Base-by-base conservation (phyloP, 495 filamentous ascomycete species). In the Penicillium diatomitis region DNA sequence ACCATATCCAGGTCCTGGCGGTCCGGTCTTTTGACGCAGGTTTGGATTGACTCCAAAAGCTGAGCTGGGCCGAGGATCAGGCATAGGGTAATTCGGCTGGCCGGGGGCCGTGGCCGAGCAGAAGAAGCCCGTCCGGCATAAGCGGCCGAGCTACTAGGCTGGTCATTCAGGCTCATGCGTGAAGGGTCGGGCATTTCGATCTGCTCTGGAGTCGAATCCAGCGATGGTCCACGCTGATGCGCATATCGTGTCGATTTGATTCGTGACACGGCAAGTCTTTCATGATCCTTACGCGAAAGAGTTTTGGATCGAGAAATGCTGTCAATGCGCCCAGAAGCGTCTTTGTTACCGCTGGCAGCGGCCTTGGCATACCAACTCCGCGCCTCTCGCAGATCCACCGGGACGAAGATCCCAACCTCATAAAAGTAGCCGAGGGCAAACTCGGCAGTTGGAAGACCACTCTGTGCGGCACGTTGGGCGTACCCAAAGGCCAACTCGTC, bases 351-450 rank as follows among this genome's bases (percentile, higher is more conserved):
- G 63, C 90, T 88, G 38, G 86, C 83, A 11, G 89, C 85, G 12
- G 92, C 90, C 62, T 88, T 85, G 52, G 86, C 79, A 62, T 98
- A 98, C 92, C 92, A 98, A 50, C 70, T 81, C 51, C 84, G 75
- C 4, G 92, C 92, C 65, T 92, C 86, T 53, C 82, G 80, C 37
- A 96, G 70, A 61, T 96, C 84, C 30, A 85, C 82, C 2, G 76
- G 77, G 12, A 91, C 86, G 59, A 86, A 85, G 58, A 97, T 88
- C 49, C 92, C 92, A 52, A 98, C 91, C 66, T 98, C 92, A 65
- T 90, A 84, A 66, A 96, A 98, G 65, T 98, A 98, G 4, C 92
- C 92, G 75, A 98, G 80, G 38, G 94, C 92, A 56, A 98, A 98
- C 65, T 96, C 89, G 12, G 90, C 92, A 1, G 91, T 97, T 2